Evolutionary conservation across 1,139 yeast genomes (phyloP).

Genomic region (Kodamaea alishanica): DNA sequence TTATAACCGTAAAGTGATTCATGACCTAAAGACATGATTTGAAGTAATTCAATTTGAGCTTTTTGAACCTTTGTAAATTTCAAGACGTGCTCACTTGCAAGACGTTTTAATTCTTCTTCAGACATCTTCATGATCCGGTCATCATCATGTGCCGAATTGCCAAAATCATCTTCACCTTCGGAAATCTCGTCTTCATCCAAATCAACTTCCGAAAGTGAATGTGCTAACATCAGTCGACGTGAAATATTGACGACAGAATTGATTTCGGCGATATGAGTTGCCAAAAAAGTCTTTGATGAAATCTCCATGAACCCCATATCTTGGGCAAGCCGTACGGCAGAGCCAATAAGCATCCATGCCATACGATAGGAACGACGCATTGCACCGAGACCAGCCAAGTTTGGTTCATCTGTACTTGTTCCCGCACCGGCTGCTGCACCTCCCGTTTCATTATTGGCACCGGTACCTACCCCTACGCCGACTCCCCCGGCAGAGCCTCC

Average conservation of each 20-base stretch:
- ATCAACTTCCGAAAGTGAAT: conserved; percentile 61
- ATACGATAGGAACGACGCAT: conserved; percentile 82
- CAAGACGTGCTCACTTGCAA: conserved; percentile 25
- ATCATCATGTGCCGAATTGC: conserved; percentile 25
- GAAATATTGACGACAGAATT: conserved; percentile 69
- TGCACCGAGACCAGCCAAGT: conserved; percentile 75
- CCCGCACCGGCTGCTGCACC: not conserved
- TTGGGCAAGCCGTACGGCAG: conserved; percentile 81
- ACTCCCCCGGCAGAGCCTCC: conserved; percentile 14
- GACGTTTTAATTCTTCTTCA: conserved; percentile 35
- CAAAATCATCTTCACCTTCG: conserved; percentile 30
- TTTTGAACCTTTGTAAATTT: conserved; percentile 60
- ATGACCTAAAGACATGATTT: conserved; percentile 78
- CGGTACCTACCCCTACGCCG: conserved; percentile 4
- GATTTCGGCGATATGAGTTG: conserved; percentile 82
- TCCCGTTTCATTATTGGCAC: conserved; percentile 9
- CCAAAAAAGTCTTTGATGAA: conserved; percentile 70
- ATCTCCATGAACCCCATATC: conserved; percentile 79
- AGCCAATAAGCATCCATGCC: conserved; percentile 93
- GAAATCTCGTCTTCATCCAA: conserved; percentile 40
- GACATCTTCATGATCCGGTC: conserved; percentile 30
- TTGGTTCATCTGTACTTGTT: conserved; percentile 33
- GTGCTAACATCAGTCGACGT: conserved; percentile 65
- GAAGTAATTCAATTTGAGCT: conserved; percentile 76
- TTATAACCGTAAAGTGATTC: conserved; percentile 73